Evolutionary conservation across 2,329 filamentous ascomycete genomes (phyloP), one percentile per base, ranked within the genome.

Genomic region (Whalleya microplaca): DNA sequence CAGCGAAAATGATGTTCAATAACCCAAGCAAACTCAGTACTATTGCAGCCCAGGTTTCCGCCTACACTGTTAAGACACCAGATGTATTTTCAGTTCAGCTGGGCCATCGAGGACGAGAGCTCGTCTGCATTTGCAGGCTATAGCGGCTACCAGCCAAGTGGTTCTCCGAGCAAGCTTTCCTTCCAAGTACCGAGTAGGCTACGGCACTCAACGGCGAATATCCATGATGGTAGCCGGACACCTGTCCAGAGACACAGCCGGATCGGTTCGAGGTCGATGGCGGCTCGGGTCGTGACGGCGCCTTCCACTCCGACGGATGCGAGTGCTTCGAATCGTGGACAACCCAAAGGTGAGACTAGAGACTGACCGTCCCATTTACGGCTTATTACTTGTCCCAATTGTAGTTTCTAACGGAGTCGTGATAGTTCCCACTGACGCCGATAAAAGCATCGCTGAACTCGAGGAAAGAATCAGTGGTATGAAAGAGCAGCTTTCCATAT

Each of bases 1-100:
- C 32, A 3, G 32, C 8, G 6, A 16, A 12, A 37, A 37, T 3
- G 32, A 37, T 37, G 14, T 8, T 5, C 9, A 12, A 37, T 37
- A 37, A 37, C 14, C 9, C 14, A 37, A 37, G 32, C 3, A 37
- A 16, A 37, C 32, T 37, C 14, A 37, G 14, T 16, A 14, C 3
- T 37, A 3, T 16, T 14, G 14, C 32, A 12, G 14, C 32, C 14
- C 10, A 7, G 14, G 32, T 14, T 37, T 14, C 32, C 32, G 9
- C 32, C 8, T 12, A 37, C 14, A 12, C 14, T 3, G 14, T 3
- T 12, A 37, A 14, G 14, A 14, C 14, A 5, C n/a, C 21, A 41
- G 37, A 61, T 65, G 56, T 57, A 51, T 41, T 43, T 49, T 21
- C 8, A 52, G n/a, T 59, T 63, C 42, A 56, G 51, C 21, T 63